Percentiles rank a stretch among this genome's conserved stretches.
phyloP scores from a whole-genome alignment of 768 basidiomycete species.

The Phallus indusiatus region DNA sequence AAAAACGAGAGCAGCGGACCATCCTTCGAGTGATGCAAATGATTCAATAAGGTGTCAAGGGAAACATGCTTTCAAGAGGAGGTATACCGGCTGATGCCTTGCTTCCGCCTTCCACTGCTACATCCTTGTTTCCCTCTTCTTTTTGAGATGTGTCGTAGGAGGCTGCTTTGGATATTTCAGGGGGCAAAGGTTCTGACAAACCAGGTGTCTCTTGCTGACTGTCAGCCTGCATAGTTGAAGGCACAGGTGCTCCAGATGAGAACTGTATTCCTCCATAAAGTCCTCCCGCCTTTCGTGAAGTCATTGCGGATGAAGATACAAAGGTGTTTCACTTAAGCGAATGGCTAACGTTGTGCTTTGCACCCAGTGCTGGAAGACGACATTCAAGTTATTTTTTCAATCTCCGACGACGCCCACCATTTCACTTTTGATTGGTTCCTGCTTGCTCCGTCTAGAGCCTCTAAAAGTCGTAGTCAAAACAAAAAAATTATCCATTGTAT shows the following conservation, averaged over 20 bases:
- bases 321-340: too few relatives aligned
- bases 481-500: too few relatives aligned
- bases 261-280: slow-evolving; percentile 85
- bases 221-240: slow-evolving; percentile 31
- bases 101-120: slow-evolving; percentile 23
- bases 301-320: not conserved
- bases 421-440: too few relatives aligned
- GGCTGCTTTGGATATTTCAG: slow-evolving; percentile 14
- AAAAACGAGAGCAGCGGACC: slow-evolving; percentile 86
- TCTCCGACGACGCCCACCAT: too few relatives aligned
- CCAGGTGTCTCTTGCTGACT: slow-evolving; percentile 21
- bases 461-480: too few relatives aligned
- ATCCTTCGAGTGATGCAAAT: slow-evolving; percentile 40
- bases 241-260: slow-evolving; percentile 54
- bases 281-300: slow-evolving; percentile 57
- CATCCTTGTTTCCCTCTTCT: slow-evolving; percentile 21
- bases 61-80: slow-evolving; percentile 34
- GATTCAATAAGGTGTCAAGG: slow-evolving; percentile 44
- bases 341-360: too few relatives aligned
- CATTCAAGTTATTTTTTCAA: too few relatives aligned
- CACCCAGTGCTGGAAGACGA: too few relatives aligned
- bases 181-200: slow-evolving; percentile 11
- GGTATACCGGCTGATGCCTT: slow-evolving; percentile 51
- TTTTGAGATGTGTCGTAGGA: slow-evolving; percentile 15
- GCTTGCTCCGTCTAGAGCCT: too few relatives aligned